Evolutionary conservation across 805 yeast species (phyloP).

Genomic region (Sugiyamaella qingdaonensis): DNA sequence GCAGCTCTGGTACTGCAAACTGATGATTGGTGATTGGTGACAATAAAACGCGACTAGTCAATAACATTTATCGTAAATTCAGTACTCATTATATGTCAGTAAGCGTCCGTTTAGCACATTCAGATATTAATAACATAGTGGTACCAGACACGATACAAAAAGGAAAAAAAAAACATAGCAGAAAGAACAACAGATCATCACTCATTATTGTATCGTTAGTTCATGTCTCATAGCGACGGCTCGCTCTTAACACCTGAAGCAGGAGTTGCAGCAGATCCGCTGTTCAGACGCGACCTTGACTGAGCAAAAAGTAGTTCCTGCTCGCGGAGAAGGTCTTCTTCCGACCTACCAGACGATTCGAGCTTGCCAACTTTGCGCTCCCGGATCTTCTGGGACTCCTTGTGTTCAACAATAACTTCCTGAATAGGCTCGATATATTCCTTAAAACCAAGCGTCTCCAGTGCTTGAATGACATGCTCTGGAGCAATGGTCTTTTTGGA

Average conservation of each 20-base stretch:
- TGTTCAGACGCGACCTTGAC: slow-evolving; percentile 25
- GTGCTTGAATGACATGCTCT: slow-evolving; percentile 89
- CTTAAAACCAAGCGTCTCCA: slow-evolving; percentile 79
- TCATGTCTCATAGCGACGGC: not conserved
- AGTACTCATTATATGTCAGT: not conserved
- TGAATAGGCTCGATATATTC: slow-evolving; percentile 81
- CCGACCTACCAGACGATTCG: slow-evolving; percentile 86
- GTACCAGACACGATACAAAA: not conserved
- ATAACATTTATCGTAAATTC: too few relatives aligned
- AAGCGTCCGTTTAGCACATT: too few relatives aligned
- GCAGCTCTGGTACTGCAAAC: not conserved
- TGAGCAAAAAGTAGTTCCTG: slow-evolving; percentile 82
- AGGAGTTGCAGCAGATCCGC: slow-evolving; percentile 7
- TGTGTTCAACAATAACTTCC: slow-evolving; percentile 77
- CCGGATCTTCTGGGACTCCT: slow-evolving; percentile 76
- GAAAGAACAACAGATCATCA: not conserved
- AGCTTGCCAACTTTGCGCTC: slow-evolving; percentile 90
- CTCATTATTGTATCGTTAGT: not conserved
- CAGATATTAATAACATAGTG: too few relatives aligned
- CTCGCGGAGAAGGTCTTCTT: slow-evolving; percentile 85
- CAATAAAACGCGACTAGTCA: not conserved
- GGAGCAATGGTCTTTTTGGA: slow-evolving; percentile 94
- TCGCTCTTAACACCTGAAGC: not conserved
- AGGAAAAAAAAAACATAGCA: not conserved
- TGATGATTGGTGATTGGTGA: not conserved